These are phyloP conservation scores for Pichia californica DNA, from an alignment of 805 yeast species.

Conservation along the genomic window DNA sequence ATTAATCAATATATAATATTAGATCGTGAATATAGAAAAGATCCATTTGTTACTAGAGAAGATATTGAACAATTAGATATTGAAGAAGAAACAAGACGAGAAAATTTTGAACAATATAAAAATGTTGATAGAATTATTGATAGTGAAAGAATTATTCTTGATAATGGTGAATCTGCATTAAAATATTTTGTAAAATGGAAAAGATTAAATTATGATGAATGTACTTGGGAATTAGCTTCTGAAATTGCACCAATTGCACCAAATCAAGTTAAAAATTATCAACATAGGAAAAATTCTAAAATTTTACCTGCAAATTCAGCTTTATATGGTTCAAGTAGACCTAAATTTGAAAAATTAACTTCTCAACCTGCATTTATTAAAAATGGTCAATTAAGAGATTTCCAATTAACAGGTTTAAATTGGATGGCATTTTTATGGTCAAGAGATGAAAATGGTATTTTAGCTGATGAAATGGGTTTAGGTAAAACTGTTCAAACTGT, in stretches of 20 bases:
- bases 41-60: conserved; percentile 79
- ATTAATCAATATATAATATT: conserved; percentile 67
- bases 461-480: conserved; percentile 98
- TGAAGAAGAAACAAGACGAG: conserved; percentile 78
- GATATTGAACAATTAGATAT: conserved; percentile 91
- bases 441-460: conserved; percentile 91
- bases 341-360: conserved; percentile 79
- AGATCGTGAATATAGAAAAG: conserved; percentile 72
- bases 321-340: conserved; percentile 67
- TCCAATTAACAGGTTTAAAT: conserved; percentile 94
- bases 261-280: conserved; percentile 73
- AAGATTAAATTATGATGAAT: conserved; percentile 86
- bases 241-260: conserved; percentile 83
- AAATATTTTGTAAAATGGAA: conserved; percentile 92
- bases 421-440: conserved; percentile 99
- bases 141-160: conserved; percentile 61
- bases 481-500: conserved; percentile 98
- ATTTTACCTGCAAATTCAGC: conserved; percentile 79
- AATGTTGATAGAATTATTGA: conserved; percentile 87
- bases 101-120: conserved; percentile 76
- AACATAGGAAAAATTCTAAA: conserved; percentile 73
- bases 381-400: conserved; percentile 89
- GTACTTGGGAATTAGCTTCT: conserved; percentile 94
- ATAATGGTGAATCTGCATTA: conserved; percentile 58
- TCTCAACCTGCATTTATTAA: conserved; percentile 86